phyloP scores from a whole-genome alignment of 768 basidiomycete species.

The Cantharellus anzutake region DNA sequence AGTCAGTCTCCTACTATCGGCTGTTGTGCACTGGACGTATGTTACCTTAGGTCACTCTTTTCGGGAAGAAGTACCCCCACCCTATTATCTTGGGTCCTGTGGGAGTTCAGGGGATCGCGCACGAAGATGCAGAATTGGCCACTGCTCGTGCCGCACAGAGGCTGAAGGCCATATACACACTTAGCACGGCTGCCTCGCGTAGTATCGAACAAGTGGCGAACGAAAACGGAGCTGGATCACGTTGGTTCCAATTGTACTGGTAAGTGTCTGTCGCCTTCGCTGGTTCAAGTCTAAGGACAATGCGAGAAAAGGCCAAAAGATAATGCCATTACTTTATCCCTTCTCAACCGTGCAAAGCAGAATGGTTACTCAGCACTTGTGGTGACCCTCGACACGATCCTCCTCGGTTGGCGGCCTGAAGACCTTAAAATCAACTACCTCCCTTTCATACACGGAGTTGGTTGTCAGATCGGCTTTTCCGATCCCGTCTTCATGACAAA shows the following conservation, averaged over 20 bases:
- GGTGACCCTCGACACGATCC: slow-evolving; percentile 61
- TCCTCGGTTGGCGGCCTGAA: slow-evolving; percentile 56
- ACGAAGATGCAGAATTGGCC: slow-evolving; percentile 52
- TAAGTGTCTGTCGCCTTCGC: background rate
- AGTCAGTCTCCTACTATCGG: slow-evolving; percentile 34
- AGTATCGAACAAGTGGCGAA: slow-evolving; percentile 61
- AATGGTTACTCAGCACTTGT: slow-evolving; percentile 48
- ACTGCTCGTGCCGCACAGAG: slow-evolving; percentile 43
- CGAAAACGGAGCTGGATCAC: slow-evolving; percentile 37
- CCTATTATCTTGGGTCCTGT: slow-evolving; percentile 23
- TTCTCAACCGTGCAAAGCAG: slow-evolving; percentile 45
- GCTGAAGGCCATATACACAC: slow-evolving; percentile 45
- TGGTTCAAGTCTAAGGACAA: background rate
- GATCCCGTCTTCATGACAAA: slow-evolving; percentile 48
- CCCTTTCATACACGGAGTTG: slow-evolving; percentile 15
- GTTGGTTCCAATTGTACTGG: slow-evolving; percentile 66
- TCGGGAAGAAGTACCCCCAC: slow-evolving; percentile 12
- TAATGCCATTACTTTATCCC: slow-evolving; percentile 39
- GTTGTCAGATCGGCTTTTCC: slow-evolving; percentile 17
- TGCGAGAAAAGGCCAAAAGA: slow-evolving; percentile 21
- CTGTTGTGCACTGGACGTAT: slow-evolving; percentile 37
- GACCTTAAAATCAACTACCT: slow-evolving; percentile 49
- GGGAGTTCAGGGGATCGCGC: slow-evolving; percentile 60
- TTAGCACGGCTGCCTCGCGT: slow-evolving; percentile 56
- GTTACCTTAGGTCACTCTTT: slow-evolving; percentile 27